phyloP scores from a whole-genome alignment of 768 basidiomycete genomes.

The Neoboletus brunneissimus region DNA sequence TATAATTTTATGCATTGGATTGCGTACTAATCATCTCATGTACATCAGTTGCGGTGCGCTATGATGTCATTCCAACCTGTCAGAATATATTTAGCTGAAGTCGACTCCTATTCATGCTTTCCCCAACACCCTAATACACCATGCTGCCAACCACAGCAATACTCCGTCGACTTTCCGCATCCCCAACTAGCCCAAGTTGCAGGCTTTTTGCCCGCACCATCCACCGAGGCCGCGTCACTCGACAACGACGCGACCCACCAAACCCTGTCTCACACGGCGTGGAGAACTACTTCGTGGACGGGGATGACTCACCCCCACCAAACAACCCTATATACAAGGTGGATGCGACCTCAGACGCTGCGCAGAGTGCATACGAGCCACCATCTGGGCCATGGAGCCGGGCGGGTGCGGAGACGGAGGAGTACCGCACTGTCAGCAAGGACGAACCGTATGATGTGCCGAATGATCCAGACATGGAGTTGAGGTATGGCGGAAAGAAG shows the following conservation, averaged over 20 bases:
- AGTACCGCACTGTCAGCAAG: constrained; percentile 25
- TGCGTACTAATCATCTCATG: not conserved
- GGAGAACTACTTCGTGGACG: constrained; percentile 49
- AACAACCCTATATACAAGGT: constrained; percentile 45
- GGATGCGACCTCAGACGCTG: constrained; percentile 42
- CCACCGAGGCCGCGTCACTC: not conserved
- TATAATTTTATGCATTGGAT: not conserved
- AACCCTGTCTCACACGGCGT: constrained; percentile 29
- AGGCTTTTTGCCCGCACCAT: constrained; percentile 1
- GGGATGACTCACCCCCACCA: constrained; percentile 42
- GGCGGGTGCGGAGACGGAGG: constrained; percentile 36
- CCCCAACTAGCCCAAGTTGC: not conserved
- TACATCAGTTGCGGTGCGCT: not conserved
- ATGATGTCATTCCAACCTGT: constrained; percentile 17
- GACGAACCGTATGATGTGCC: constrained; percentile 27
- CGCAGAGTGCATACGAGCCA: constrained; percentile 48
- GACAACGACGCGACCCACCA: not conserved
- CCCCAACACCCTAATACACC: not conserved
- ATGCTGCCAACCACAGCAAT: constrained; percentile 3
- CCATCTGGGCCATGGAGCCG: constrained; percentile 46
- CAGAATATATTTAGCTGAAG: not conserved
- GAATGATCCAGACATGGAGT: not conserved
- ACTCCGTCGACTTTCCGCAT: constrained; percentile 3
- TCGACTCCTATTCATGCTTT: not conserved
- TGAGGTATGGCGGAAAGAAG: constrained; percentile 26